Percentiles rank a stretch among this genome's conserved stretches.
phyloP scores from a whole-genome alignment of 2,329 filamentous ascomycete genomes.

The Dendryphion nanum region DNA sequence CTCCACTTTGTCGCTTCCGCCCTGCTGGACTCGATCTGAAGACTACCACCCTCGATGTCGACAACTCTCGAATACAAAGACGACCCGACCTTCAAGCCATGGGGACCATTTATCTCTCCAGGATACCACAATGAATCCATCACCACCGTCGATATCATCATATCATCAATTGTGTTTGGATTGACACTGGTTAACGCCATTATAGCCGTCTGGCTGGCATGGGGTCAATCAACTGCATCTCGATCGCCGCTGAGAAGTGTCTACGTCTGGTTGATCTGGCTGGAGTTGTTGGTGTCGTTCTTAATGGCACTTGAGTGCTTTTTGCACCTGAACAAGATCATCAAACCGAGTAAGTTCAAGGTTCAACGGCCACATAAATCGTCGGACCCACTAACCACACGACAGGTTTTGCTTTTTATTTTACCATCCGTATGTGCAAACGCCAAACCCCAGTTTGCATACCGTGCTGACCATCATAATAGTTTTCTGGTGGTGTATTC shows the following conservation, averaged over 20 bases:
- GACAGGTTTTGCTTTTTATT: constrained; percentile 34
- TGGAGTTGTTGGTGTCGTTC: constrained; percentile 45
- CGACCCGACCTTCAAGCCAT: constrained; percentile 8
- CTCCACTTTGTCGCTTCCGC: background rate
- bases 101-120: constrained; percentile 16
- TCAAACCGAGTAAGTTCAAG: constrained; percentile 30
- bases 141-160: constrained; percentile 28
- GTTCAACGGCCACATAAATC: constrained; percentile 2
- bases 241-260: constrained; percentile 34
- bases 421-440: constrained; percentile 24
- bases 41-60: background rate
- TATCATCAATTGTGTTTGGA: constrained; percentile 29
- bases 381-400: constrained; percentile 1
- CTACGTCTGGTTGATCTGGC: constrained; percentile 52
- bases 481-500: constrained; percentile 40
- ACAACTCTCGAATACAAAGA: constrained; percentile 10
- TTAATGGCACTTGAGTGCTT: constrained; percentile 44
- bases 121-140: constrained; percentile 26
- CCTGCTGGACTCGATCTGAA: background rate
- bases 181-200: constrained; percentile 25
- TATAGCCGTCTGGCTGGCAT: constrained; percentile 34
- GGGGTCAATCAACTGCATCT: constrained; percentile 23
- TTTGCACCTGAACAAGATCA: constrained; percentile 32
- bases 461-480: constrained; percentile 4
- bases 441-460: background rate